Base-by-base conservation (phyloP, 2,329 filamentous ascomycete species). In the Daldinia sp. region DNA sequence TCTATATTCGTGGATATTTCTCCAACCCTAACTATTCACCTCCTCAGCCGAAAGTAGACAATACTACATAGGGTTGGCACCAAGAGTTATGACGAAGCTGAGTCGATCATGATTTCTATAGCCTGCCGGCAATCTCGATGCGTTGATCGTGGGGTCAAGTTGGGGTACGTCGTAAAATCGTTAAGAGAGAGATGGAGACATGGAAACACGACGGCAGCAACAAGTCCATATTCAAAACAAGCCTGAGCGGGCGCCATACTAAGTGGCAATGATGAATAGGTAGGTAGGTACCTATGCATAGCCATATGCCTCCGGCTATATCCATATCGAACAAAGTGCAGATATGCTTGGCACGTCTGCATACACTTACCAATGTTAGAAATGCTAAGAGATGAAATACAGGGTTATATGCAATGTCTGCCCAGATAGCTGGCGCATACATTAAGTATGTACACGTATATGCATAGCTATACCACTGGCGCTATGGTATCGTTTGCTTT, bases 401-500 rank as follows among this genome's bases (percentile, higher is more conserved):
- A 60, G 39, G 37, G 47, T 23, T 30, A 49, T 53, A 68, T 68
- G 62, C 53, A 58, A 37, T 37, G 43, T 51, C 29, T 47, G 45
- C 43, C 52, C 23, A 49, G 39, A 47, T 61, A 57, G 53, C 35
- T 50, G 34, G 32, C 50, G 32, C 23, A 51, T 52, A 63, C 23
- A 52, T 39, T 39, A 43, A 10, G 30, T 19, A 34, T 35, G 8
- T 52, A 55, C 27, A 51, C 30, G 45, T 52, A 55, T 10, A 67
- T 67, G 56, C 58, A 64, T 51, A 17, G 11, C 25, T 45, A 63
- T 51, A 23, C 43, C 58, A 57, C 60, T 64, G 45, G 67, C 65
- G 61, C 51, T 62, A 51, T 60, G 55, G 25, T 61, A 51, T 63
- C 54, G 59, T 64, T 58, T 67, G 51, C 60, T 49, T 70, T 69